Evolutionary conservation across 83 land plant genomes (phyloP), one percentile per base, ranked within the genome.

Genomic region (Picea mariana): DNA sequence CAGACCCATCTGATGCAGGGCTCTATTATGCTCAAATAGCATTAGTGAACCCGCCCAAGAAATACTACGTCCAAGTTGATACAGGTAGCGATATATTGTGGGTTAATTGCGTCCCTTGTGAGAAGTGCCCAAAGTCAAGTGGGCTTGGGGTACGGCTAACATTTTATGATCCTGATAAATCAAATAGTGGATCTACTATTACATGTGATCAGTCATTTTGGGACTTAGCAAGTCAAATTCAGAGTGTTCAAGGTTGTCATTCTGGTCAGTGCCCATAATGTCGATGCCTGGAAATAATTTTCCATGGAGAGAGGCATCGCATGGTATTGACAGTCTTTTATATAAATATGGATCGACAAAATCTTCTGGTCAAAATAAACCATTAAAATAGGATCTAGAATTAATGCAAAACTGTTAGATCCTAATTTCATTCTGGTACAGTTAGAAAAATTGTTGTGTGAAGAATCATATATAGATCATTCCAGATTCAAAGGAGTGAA

Each of bases 11-110:
- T 42, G 49, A 1, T 6, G 75, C 52, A 20, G 75, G 95, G 89
- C 82, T 92, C 21, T 93, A 93, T 62, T 93, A 82, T 87, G 86
- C 90, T 59, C 84, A 89, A 81, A 85, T 91, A 69, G 85, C 85
- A 42, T 40, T 91, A 24, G 93, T 91, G 68, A 85, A 83, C 23
- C 93, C 93, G 15, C n/a, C 89, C 42, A 84, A 89, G 75, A 80
- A 87, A 59, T 91, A 91, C 47, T 85, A 83, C 67, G 91, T 89
- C 6, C 91, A 91, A 87, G 91, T 91, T 3, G 93, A 91, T 80
- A 91, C 93, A 12, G 93, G 93, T 8, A 91, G 91, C 78, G 91
- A 87, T 72, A 79, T 89, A 9, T 79, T 89, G 75, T 91, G 93
- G 93, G 87, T 91, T 6, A 91, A 89, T 86, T 91, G 93, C n/a